phyloP scores from a whole-genome alignment of 2,329 filamentous ascomycete species.

The Paracamarosporium sp. region DNA sequence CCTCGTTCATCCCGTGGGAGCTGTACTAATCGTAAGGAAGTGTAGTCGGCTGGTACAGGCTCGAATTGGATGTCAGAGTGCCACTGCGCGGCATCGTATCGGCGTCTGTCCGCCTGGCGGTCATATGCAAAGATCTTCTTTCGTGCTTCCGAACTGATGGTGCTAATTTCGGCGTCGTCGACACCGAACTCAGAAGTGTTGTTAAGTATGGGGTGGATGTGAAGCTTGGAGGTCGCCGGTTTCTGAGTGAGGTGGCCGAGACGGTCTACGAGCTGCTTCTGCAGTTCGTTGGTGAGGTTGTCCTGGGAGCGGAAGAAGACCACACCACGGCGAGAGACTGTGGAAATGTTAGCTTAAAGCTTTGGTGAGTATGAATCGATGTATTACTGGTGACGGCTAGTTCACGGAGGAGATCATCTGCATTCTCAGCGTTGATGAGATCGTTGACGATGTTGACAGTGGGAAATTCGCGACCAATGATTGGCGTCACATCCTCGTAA shows the following conservation, averaged over 20 bases:
- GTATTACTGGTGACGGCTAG: constrained; percentile 64
- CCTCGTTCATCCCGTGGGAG: constrained; percentile 55
- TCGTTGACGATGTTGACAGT: constrained; percentile 43
- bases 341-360: background rate
- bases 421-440: constrained; percentile 39
- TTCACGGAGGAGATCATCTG: constrained; percentile 46
- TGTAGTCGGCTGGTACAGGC: constrained; percentile 68
- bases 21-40: constrained; percentile 59
- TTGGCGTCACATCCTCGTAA: constrained; percentile 57
- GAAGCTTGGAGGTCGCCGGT: constrained; percentile 63
- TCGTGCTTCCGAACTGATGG: constrained; percentile 39
- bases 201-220: constrained; percentile 63
- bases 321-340: constrained; percentile 72
- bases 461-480: constrained; percentile 57
- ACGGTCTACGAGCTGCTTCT: constrained; percentile 68
- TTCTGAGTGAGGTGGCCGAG: constrained; percentile 67
- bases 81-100: constrained; percentile 55
- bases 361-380: constrained; percentile 4
- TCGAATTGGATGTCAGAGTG: constrained; percentile 72
- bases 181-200: constrained; percentile 34
- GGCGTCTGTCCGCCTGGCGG: constrained; percentile 43
- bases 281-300: constrained; percentile 66
- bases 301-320: constrained; percentile 73
- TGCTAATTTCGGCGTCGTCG: constrained; percentile 43
- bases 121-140: constrained; percentile 33